Base-by-base conservation (phyloP, 306 rosid species). In the Bauhinia variegata region DNA sequence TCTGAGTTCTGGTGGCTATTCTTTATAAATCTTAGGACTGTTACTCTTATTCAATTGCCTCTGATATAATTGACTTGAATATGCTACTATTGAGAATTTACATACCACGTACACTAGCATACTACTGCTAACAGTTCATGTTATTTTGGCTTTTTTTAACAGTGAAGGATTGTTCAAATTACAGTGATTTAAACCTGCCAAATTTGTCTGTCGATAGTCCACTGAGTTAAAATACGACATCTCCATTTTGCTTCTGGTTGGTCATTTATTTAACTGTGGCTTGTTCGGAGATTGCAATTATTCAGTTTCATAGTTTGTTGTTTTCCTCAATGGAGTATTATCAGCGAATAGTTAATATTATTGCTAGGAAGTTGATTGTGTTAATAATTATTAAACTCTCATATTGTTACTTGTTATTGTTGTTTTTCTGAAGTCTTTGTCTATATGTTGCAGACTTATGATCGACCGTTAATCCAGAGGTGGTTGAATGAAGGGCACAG, bases 401-500 rank as follows among this genome's bases (percentile, higher is more conserved):
- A n/a, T n/a, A n/a, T n/a, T n/a, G n/a, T 58, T 33, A 17, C 30
- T 54, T 48, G 8, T 36, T 5, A 41, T 16, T 62, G 8, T 72
- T 42, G 65, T 60, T 43, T 62, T 57, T 8, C 13, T 73, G 14
- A 50, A 65, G 15, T n/a, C 8, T 31, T n/a, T 48, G 59, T 60
- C 31, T 34, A 61, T n/a, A n/a, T n/a, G 39, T 16, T 72, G 76
- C 86, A 90, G 96, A 88, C 97, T 43, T 91, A 83, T 71, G 96
- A 91, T 63, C 66, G 91, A 54, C 70, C 85, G 37, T 88, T 71
- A 46, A 84, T 88, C 63, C 78, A 86, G 67, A 77, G 91, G 79
- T 88, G 91, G 97, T 74, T 91, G 75, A 75, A 77, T 49, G 90
- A 91, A 74, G 96, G 91, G 42, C 77, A 80, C 78, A 47, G 65